Evolutionary conservation across 2,329 filamentous ascomycete species (phyloP).

Genomic region (Chaetothyriales sp.): DNA sequence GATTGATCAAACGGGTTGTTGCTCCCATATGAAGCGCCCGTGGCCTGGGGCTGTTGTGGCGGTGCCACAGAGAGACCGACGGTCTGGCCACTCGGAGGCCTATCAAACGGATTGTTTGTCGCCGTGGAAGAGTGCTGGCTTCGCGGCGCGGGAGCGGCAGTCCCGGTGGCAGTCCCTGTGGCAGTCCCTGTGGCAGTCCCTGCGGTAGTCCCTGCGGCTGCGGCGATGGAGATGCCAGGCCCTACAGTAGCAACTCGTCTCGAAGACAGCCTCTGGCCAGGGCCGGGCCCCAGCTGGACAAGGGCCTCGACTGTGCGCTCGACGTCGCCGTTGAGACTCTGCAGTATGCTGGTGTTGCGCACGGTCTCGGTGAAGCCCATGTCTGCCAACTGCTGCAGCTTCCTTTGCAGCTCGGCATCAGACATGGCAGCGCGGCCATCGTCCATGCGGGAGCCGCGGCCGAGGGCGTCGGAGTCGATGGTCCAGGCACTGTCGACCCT

Average conservation of each 20-base stretch:
- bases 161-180: too few species aligned
- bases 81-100: constrained; percentile 18
- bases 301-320: constrained; percentile 77
- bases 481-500: constrained; percentile 15
- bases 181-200: too few species aligned
- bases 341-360: constrained; percentile 67
- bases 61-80: constrained; percentile 19
- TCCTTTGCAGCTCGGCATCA: constrained; percentile 49
- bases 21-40: constrained; percentile 8
- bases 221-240: constrained; percentile 21
- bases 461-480: constrained; percentile 14
- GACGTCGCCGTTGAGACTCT: constrained; percentile 69
- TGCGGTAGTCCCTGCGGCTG: too few species aligned
- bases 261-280: constrained; percentile 19
- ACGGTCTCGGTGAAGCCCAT: constrained; percentile 86
- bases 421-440: constrained; percentile 11
- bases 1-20: constrained; percentile 22
- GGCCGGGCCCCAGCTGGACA: constrained; percentile 61
- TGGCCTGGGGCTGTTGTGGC: not conserved
- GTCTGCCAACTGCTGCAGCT: constrained; percentile 63
- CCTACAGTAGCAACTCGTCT: constrained; percentile 33
- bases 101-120: constrained; percentile 57
- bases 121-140: constrained; percentile 14
- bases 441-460: constrained; percentile 12
- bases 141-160: constrained; percentile 5